Base-by-base conservation (phyloP, 352 stramenopile genomes). In the Globisporangium megalacanthum region DNA sequence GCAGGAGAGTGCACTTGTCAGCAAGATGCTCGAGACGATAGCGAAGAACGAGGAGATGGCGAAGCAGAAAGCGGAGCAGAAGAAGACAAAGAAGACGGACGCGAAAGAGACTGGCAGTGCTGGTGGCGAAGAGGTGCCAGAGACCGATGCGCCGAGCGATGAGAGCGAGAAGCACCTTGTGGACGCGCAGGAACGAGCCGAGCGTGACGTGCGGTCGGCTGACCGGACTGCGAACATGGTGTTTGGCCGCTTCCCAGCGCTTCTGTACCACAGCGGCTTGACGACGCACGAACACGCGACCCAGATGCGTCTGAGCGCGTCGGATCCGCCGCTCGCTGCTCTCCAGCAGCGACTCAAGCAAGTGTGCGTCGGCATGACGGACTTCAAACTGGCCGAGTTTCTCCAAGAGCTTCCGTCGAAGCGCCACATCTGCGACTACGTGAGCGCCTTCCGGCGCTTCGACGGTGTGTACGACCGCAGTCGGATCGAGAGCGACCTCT, bases 391-490 rank as follows among this genome's bases (percentile, higher is more conserved):
- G 53, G 57, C 62, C 2, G 89, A 97, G 55, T 68, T 98, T 42
- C 72, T 97, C 3, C 73, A 94, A 33, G 92, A 98, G 66, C 60
- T 98, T 5, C 92, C 92, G 0, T 95, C 89, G 0, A 98, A 98
- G 60, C 87, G 85, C 3, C 86, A 97, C 35, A 79, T 97, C 33
- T 88, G 95, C 25, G 71, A 71, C 19, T 97, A 97, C 37, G 66
- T 76, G 0, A 60, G 51, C 4, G 54, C 54, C 5, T 94, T 94
- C 53, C 69, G 76, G 19, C 67, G 67, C 1, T 61, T 62, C 25
- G 74, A 89, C 31, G 73, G 77, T 0, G 75, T 64, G 0, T 89
- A 88, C 46, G 75, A 91, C 33, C 41, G 68, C 3, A 58, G 75
- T 6, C 54, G 62, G 0, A 66, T 94, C 49, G 71, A 88, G 22